Base-by-base conservation (phyloP, 441 rosid species). In the Lagerstroemia fauriei region DNA sequence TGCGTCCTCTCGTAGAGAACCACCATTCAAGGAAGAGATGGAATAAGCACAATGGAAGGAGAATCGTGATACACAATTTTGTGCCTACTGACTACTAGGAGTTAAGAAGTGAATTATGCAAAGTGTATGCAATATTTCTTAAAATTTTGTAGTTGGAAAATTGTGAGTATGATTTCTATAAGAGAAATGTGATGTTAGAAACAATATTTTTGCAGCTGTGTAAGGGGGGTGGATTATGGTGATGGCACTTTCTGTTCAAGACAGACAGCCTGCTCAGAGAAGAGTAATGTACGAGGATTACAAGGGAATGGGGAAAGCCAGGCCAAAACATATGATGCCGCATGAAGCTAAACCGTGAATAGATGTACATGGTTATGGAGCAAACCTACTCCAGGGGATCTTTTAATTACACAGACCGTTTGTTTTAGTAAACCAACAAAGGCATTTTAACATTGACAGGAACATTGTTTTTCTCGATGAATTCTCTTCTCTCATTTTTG, bases 221-320 rank as follows among this genome's bases (percentile, higher is more conserved):
- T 78, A 68, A 89, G 91, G 51, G 91, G 91, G 61, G 87, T 87
- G 50, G 78, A 89, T 51, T 82, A 83, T 69, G 87, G 91, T 17
- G 73, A 86, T 73, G 88, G 89, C n/a, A 81, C 73, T 61, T 75
- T 82, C 81, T 91, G 91, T 66, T 75, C 27, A 9, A 87, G 47
- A 12, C 51, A 8, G 51, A 75, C 87, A 75, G 78, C 86, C 87
- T 80, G 84, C 82, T 51, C 31, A n/a, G 11, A 92, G 91, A 80
- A 87, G 90, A 84, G 71, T 85, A 77, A 84, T 91, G 81, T 89
- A 91, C 3, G 84, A 88, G 41, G 88, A 86, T 75, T 91, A 91
- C 70, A 88, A 85, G 83, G 92, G 92, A 50, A 79, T 84, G 92
- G 78, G 82, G 65, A 85, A 59, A 76, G 59, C 32, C 78, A 80